Percentiles rank a stretch among this genome's conserved stretches.
Conservation (phyloP, 129 eudicot genomes). For the Flaveria trinervia region DNA sequence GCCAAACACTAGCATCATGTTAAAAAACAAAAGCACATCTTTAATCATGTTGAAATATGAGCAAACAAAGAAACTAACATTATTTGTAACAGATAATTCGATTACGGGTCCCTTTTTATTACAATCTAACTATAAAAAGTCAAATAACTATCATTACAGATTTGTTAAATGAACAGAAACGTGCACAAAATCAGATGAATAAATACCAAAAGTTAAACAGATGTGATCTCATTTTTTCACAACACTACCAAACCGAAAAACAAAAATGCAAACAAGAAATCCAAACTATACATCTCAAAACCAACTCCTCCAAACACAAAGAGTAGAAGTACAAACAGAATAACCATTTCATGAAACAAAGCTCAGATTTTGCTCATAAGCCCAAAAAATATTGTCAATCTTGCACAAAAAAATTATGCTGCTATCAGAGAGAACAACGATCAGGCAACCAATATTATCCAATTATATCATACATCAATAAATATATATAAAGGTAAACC, state of each 20-base stretch:
- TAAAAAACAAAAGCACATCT: neutral
- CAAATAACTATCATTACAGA: neutral
- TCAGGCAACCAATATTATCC: neutral
- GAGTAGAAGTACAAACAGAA: too few species aligned
- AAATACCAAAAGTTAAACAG: too few species aligned
- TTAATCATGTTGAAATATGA: neutral
- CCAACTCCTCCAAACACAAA: too few species aligned
- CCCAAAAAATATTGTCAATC: neutral
- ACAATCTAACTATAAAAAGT: neutral
- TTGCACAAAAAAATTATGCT: neutral
- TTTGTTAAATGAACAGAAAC: neutral
- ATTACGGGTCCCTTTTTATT: neutral
- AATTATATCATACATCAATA: neutral
- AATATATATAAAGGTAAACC: neutral
- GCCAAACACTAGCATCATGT: neutral
- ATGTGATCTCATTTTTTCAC: neutral
- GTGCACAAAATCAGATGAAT: neutral
- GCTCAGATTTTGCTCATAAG: neutral
- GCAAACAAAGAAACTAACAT: neutral
- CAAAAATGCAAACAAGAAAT: neutral
- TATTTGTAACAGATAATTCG: neutral
- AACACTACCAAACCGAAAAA: neutral
- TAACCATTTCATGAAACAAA: neutral
- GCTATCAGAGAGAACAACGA: constrained; percentile 2
- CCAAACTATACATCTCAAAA: too few species aligned